Percentiles rank a stretch among this genome's conserved stretches.
Evolutionary conservation across 2,329 filamentous ascomycete species (phyloP).

Genomic region (Pestalotiopsis sp.): DNA sequence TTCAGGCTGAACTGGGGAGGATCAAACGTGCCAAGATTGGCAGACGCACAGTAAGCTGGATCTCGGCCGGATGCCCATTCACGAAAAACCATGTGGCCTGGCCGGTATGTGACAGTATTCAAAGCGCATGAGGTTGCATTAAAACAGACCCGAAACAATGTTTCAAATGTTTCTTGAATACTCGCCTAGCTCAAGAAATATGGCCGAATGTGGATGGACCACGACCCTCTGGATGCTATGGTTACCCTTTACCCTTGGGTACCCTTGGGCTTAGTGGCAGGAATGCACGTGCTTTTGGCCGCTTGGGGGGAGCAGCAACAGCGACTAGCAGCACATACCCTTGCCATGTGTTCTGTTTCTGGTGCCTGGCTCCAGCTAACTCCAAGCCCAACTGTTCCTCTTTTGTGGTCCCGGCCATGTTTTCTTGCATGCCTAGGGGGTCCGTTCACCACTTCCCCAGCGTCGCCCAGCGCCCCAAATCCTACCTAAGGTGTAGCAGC

Average conservation of each 20-base stretch:
- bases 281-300: constrained; percentile 6
- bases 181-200: neutral
- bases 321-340: neutral
- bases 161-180: neutral
- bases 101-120: neutral
- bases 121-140: neutral
- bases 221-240: neutral
- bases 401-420: neutral
- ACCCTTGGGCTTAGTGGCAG: neutral
- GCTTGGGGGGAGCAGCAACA: neutral
- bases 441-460: neutral
- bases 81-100: neutral
- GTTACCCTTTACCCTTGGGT: too few species aligned
- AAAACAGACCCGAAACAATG: neutral
- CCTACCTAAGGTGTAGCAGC: neutral
- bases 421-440: neutral
- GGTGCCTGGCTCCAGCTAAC: neutral
- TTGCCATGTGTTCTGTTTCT: neutral
- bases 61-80: neutral
- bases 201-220: neutral
- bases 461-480: neutral
- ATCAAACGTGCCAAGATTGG: neutral
- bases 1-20: neutral
- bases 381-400: neutral
- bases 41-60: neutral